Evolutionary conservation across 768 basidiomycete genomes (phyloP), one percentile per base, ranked within the genome.

Genomic region (Kwoniella dejecticola): DNA sequence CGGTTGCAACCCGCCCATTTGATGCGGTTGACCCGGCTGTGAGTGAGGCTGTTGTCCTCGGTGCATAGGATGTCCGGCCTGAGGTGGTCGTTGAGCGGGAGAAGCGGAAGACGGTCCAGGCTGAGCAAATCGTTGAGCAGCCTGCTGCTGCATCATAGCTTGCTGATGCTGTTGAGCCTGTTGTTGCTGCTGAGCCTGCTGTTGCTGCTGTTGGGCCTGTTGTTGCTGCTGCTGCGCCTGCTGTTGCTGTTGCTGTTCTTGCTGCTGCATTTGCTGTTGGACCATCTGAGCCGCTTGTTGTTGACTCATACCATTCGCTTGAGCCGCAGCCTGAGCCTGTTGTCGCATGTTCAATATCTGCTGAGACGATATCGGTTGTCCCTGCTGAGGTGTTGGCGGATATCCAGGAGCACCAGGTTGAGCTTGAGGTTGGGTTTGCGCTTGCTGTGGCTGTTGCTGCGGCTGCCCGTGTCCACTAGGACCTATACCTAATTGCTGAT

Each of bases 211-310:
- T 52, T 66, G 48, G 29, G 66, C 61, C 29, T 63, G 60, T 54
- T 63, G 62, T 33, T 17, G 44, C 33, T 69, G 67, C 30, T 60
- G 58, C 26, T 64, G 63, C 40, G 64, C 62, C 41, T 69, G 65
- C 23, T 66, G 56, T 30, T 66, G 64, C 56, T 66, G 48, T 31
- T 69, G 64, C 29, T 63, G 60, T 54, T 67, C 47, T 46, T 75
- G 74, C 47, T 70, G 67, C 42, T 70, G 65, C 40, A 69, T 68
- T 55, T 68, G 54, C 52, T 76, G 74, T 33, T 69, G 67, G 7
- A 58, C 54, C 30, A 57, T 33, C 19, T 63, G 62, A 36, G 56
- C 62, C 4, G 62, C 60, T 48, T 74, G 69, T 19, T 62, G 64
- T 5, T 55, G 67, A 4, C 57, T 58, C 31, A 69, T 49, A 8